These are phyloP conservation scores for Orobanche coerulescens DNA, from an alignment of 257 asterid genomes.

Conservation along the genomic window DNA sequence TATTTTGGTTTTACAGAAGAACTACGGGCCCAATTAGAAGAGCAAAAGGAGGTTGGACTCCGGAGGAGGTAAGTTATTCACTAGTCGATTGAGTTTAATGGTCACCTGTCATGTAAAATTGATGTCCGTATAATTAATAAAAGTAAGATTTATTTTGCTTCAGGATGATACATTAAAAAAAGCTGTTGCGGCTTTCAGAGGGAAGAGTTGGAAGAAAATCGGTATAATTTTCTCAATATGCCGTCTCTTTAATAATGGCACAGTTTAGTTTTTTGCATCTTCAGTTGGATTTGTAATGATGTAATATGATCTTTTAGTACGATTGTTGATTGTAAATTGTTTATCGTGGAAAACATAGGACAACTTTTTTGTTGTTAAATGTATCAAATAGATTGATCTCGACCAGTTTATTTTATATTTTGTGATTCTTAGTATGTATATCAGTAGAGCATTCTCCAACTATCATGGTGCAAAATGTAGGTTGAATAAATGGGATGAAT, in stretches of 20 bases:
- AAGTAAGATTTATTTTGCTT: constrained; percentile 15
- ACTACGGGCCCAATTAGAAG: constrained; percentile 96
- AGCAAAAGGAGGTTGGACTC: constrained; percentile 99
- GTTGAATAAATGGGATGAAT: constrained; percentile 5
- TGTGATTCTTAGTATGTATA: neutral
- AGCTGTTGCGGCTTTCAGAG: constrained; percentile 76
- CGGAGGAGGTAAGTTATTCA: constrained; percentile 67
- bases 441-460: neutral
- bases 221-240: constrained; percentile 40
- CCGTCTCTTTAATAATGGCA: constrained; percentile 12
- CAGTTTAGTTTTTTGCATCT: constrained; percentile 7
- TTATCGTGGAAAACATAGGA: neutral
- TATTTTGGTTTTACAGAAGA: constrained; percentile 51
- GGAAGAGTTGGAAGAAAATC: constrained; percentile 97
- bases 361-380: neutral
- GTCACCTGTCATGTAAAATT: constrained; percentile 10
- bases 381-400: neutral
- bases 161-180: constrained; percentile 77
- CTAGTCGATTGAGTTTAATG: neutral
- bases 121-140: neutral
- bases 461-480: neutral
- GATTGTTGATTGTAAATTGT: neutral
- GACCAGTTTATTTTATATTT: neutral
- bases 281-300: constrained; percentile 10
- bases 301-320: constrained; percentile 3